Evolutionary conservation across 306 rosid species (phyloP).

Genomic region (barrel medic (Medicago truncatula)): DNA sequence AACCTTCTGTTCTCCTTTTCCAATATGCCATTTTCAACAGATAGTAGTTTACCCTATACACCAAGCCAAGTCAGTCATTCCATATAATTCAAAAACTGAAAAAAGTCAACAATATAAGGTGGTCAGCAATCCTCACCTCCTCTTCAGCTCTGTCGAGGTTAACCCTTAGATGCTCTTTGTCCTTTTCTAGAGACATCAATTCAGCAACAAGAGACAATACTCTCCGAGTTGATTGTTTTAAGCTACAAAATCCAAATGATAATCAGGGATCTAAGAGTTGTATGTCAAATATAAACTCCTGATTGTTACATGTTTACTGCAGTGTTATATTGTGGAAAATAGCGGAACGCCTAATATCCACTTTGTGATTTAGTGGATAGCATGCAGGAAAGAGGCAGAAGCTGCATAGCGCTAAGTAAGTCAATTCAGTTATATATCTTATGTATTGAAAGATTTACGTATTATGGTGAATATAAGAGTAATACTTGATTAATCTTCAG

Average conservation of each 20-base stretch:
- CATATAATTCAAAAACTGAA: constrained; percentile 30
- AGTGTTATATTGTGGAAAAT: too few relatives aligned
- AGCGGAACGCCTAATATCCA: too few relatives aligned
- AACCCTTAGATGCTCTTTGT: constrained; percentile 70
- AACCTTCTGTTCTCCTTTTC: constrained; percentile 71
- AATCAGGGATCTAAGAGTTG: constrained; percentile 11
- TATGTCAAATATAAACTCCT: not conserved
- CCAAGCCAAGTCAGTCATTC: constrained; percentile 29
- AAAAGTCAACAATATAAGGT: not conserved
- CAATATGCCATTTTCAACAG: constrained; percentile 64
- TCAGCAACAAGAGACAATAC: constrained; percentile 70
- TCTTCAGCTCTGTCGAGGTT: constrained; percentile 88
- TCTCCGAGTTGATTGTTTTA: constrained; percentile 69
- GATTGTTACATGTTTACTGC: not conserved
- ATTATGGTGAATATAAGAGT: too few relatives aligned
- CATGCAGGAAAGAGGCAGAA: too few relatives aligned
- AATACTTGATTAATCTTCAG: too few relatives aligned
- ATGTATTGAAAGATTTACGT: too few relatives aligned
- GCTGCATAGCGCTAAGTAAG: too few relatives aligned
- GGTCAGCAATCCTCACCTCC: constrained; percentile 60
- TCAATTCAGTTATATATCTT: too few relatives aligned
- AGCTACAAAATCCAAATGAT: constrained; percentile 57
- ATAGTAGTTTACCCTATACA: constrained; percentile 69
- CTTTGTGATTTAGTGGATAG: too few relatives aligned
- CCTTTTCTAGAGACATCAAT: constrained; percentile 67